A percentile compares a stretch with the other conserved stretches of the same genome.
Conservation (phyloP, 768 basidiomycete species). For the Paxillus involutus region DNA sequence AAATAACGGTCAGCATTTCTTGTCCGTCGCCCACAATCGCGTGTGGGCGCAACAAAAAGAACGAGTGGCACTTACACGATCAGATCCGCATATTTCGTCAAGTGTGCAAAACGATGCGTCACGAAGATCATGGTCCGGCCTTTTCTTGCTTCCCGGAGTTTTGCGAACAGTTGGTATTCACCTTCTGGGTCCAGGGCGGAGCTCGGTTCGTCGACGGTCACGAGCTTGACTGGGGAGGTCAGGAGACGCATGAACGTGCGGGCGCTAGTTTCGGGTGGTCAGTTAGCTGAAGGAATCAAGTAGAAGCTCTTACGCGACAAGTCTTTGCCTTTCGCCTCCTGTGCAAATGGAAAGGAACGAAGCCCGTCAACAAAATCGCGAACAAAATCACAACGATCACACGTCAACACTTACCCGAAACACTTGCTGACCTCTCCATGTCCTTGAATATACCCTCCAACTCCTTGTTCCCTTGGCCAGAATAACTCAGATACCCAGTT, state of each 20-base stretch:
- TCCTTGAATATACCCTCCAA: conserved; percentile 16
- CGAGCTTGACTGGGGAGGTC: conserved; percentile 28
- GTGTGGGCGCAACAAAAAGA: neutral
- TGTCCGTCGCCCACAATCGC: no score
- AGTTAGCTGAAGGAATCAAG: neutral
- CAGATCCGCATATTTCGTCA: conserved; percentile 36
- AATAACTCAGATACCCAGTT: conserved; percentile 28
- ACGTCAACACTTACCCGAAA: conserved; percentile 23
- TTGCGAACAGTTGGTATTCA: conserved; percentile 32
- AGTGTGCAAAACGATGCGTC: conserved; percentile 40
- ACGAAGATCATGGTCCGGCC: conserved; percentile 42
- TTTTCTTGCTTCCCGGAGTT: conserved; percentile 25
- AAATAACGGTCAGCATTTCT: neutral
- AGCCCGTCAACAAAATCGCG: neutral
- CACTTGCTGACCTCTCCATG: conserved; percentile 15
- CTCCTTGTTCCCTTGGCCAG: conserved; percentile 10
- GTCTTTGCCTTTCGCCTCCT: conserved; percentile 34
- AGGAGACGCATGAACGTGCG: conserved; percentile 42
- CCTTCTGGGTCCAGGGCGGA: conserved; percentile 38
- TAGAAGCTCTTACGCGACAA: conserved; percentile 21
- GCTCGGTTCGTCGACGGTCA: conserved; percentile 38
- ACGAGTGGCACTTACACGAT: conserved; percentile 31
- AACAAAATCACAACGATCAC: neutral
- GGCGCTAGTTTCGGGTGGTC: conserved; percentile 18
- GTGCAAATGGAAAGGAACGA: neutral